Conservation (phyloP, 306 rosid species). For the Ormosia semicastrata region DNA sequence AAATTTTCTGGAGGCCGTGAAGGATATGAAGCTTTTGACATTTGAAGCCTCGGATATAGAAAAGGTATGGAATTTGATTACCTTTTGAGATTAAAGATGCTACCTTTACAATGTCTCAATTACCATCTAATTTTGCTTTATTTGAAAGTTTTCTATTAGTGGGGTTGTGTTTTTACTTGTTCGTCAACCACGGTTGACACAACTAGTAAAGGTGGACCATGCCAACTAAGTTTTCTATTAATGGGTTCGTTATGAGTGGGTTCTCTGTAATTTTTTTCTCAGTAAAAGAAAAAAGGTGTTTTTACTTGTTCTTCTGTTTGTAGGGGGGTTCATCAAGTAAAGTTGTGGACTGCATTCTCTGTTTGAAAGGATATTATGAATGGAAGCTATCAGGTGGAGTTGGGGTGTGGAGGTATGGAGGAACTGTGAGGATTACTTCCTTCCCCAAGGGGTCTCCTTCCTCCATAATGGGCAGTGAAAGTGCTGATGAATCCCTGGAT, state of each 20-base stretch:
- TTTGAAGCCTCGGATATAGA: conserved; percentile 96
- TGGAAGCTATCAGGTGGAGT: conserved; percentile 92
- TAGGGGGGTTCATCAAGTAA: conserved; percentile 92
- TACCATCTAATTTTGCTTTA: too few relatives aligned
- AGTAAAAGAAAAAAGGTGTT: too few relatives aligned
- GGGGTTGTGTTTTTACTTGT: not conserved
- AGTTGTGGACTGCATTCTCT: conserved; percentile 96
- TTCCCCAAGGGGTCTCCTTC: conserved; percentile 71
- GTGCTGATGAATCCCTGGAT: conserved; percentile 76
- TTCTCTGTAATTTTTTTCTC: too few relatives aligned
- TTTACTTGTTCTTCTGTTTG: not conserved
- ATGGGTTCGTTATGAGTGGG: too few relatives aligned
- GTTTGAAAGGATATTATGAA: conserved; percentile 89
- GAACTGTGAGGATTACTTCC: conserved; percentile 89
- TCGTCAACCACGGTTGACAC: not conserved
- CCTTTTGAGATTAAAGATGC: too few relatives aligned
- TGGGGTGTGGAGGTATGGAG: conserved; percentile 99
- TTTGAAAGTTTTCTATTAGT: not conserved
- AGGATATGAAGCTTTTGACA: conserved; percentile 81
- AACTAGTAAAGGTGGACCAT: too few relatives aligned
- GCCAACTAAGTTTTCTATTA: too few relatives aligned
- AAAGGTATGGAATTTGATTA: conserved; percentile 49
- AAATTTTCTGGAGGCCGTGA: conserved; percentile 95
- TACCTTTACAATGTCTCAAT: too few relatives aligned
- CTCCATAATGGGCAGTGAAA: conserved; percentile 71